phyloP scores from a whole-genome alignment of 2,329 filamentous ascomycete genomes.

The Pseudogymnoascus sp. region DNA sequence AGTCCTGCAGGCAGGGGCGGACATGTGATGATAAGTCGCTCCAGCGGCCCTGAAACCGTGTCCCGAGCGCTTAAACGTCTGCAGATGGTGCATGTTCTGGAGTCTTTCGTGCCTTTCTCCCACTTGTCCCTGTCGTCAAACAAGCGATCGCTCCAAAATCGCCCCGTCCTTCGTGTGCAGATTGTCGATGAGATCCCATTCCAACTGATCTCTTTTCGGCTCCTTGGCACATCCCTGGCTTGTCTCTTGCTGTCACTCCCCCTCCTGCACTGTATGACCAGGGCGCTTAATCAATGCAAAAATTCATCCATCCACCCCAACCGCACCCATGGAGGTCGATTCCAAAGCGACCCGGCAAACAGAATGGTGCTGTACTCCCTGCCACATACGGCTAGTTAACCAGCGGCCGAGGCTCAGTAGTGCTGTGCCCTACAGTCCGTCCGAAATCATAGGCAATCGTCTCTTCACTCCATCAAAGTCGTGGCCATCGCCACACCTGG shows the following conservation, averaged over 20 bases:
- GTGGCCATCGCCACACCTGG: background rate
- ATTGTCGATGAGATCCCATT: background rate
- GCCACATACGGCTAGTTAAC: background rate
- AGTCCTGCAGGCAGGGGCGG: background rate
- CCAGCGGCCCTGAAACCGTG: background rate
- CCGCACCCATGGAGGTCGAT: background rate
- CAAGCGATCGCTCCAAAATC: background rate
- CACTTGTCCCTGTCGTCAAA: background rate
- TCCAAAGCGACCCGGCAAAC: background rate
- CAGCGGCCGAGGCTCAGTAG: constrained; percentile 1
- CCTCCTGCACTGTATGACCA: background rate
- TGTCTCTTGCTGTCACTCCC: background rate
- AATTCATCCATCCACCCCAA: background rate
- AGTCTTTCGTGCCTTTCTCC: background rate
- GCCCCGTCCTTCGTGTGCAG: background rate
- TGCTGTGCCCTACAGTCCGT: background rate
- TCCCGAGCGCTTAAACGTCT: background rate
- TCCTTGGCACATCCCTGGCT: background rate
- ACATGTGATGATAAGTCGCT: background rate
- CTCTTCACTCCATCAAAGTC: background rate
- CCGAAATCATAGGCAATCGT: background rate
- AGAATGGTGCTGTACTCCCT: background rate
- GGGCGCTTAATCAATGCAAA: background rate
- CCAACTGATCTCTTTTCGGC: background rate
- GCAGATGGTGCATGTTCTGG: background rate